A percentile compares a stretch with the other conserved stretches of the same genome.
phyloP scores from a whole-genome alignment of 495 filamentous ascomycete genomes.

The Pyrenula aspistea region DNA sequence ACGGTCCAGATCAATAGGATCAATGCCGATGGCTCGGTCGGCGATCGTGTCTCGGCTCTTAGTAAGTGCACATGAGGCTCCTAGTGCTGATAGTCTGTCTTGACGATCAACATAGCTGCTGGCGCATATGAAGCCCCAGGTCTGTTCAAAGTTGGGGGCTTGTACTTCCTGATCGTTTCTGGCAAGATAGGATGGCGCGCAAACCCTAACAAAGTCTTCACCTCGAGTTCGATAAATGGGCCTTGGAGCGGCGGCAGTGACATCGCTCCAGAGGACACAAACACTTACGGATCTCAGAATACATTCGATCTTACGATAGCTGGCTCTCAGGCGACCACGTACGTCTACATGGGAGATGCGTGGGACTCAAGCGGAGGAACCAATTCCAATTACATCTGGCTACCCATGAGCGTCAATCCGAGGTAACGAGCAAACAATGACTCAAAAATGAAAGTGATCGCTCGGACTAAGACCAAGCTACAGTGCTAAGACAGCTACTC shows the following conservation, averaged over 20 bases:
- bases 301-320: conserved; percentile 32
- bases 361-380: conserved; percentile 41
- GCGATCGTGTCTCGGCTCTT: conserved; percentile 15
- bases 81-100: background rate
- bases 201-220: conserved; percentile 15
- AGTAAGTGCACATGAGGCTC: too few species aligned
- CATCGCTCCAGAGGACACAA: conserved; percentile 31
- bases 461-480: conserved; percentile 13
- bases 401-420: conserved; percentile 29
- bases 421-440: conserved; percentile 21
- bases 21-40: conserved; percentile 25
- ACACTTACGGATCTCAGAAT: conserved; percentile 40
- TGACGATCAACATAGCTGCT: conserved; percentile 2
- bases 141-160: conserved; percentile 24
- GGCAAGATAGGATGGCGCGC: conserved; percentile 29
- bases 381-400: conserved; percentile 40
- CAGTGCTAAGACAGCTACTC: conserved; percentile 19
- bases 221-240: conserved; percentile 20
- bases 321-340: conserved; percentile 32
- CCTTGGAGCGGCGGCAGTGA: conserved; percentile 40
- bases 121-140: conserved; percentile 33
- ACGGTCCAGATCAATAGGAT: conserved; percentile 31
- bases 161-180: conserved; percentile 30
- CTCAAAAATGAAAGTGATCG: conserved; percentile 27
- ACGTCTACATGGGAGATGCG: conserved; percentile 38